Evolutionary conservation across 2,329 filamentous ascomycete genomes (phyloP), one percentile per base, ranked within the genome.

Genomic region (Pseudonectria buxi): DNA sequence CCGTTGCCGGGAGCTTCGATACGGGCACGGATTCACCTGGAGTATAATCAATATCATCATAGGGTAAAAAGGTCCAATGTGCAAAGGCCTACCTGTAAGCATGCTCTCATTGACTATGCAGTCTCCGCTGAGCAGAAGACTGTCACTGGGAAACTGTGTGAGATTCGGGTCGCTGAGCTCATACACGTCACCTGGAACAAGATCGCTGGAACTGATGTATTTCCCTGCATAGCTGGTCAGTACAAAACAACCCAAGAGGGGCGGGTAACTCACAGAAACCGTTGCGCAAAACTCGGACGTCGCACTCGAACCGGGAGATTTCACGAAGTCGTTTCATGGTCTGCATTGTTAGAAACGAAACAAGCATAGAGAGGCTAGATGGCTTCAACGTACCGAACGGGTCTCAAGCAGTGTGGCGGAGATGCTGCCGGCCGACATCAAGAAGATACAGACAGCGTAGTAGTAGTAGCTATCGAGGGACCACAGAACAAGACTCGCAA

Each of bases 21-120:
- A 98, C 90, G 3, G 92, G 94, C 4, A 98, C 89, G 27, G 92
- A 96, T 68, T 98, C 92, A 39, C 90, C 84, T 61, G 26, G 32
- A 6, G 24, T 16, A 6, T 28, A 22, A 15, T 50, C 35, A 53
- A 39, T 10, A 7, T 11, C 9, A 14, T 15, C 11, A 26, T 6
- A 10, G 14, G 44, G 55, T 45, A 55, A 72, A 12, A 10, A 30
- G 11, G 16, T 6, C 28, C n/a, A 13, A 14, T 14, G 14, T 24
- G 12, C 7, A 69, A 78, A 12, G 4, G n/a, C 48, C 35, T 47
- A 62, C 62, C 62, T 26, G 92, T 98, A 25, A 98, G 76, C 92
- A 98, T 98, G 64, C 92, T 96, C 63, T 98, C 92, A 54, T 98
- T 98, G 46, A 98, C 89, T 44, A 98, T 96, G 54, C 89, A 95